These are phyloP conservation scores for Phaffia rhodozyma DNA, from an alignment of 1,284 basidiomycete genomes.

Conservation along the genomic window DNA sequence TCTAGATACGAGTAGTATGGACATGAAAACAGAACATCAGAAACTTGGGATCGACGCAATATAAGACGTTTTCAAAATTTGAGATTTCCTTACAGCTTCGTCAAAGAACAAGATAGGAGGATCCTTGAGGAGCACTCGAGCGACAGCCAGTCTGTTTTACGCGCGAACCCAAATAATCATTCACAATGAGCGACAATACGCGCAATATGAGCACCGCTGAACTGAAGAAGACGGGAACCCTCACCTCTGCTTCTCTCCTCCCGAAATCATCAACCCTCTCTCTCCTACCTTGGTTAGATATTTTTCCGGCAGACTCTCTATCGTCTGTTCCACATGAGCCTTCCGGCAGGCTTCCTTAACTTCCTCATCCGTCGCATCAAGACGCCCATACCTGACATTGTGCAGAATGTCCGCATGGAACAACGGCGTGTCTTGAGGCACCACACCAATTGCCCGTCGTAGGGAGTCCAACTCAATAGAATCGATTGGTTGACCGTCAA, in stretches of 20 bases:
- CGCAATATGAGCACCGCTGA: background rate
- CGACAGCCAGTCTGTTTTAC: conserved; percentile 56
- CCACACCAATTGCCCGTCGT: conserved; percentile 71
- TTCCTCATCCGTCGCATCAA: conserved; percentile 78
- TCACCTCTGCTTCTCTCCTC: conserved; percentile 85
- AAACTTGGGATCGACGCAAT: conserved; percentile 1
- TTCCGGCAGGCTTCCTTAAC: conserved; percentile 69
- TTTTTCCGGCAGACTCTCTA: conserved; percentile 67
- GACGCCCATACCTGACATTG: conserved; percentile 85
- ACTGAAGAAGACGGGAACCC: background rate
- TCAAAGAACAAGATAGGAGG: conserved; percentile 94
- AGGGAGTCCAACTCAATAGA: conserved; percentile 61
- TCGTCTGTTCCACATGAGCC: conserved; percentile 76
- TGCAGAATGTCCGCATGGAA: conserved; percentile 93
- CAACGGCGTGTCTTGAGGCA: conserved; percentile 93
- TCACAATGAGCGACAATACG: background rate
- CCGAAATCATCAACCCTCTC: conserved; percentile 92
- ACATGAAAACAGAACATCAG: too few relatives aligned
- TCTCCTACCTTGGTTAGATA: conserved; percentile 90
- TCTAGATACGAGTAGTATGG: conserved; percentile 40
- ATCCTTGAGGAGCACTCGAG: conserved; percentile 82
- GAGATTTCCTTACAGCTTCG: conserved; percentile 58
- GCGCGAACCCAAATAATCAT: too few relatives aligned
- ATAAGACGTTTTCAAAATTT: background rate
- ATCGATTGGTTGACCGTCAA: conserved; percentile 68